A percentile compares a stretch with the other conserved stretches of the same genome.
phyloP scores from a whole-genome alignment of 2,329 filamentous ascomycete species.

The Talaromyces sp. region DNA sequence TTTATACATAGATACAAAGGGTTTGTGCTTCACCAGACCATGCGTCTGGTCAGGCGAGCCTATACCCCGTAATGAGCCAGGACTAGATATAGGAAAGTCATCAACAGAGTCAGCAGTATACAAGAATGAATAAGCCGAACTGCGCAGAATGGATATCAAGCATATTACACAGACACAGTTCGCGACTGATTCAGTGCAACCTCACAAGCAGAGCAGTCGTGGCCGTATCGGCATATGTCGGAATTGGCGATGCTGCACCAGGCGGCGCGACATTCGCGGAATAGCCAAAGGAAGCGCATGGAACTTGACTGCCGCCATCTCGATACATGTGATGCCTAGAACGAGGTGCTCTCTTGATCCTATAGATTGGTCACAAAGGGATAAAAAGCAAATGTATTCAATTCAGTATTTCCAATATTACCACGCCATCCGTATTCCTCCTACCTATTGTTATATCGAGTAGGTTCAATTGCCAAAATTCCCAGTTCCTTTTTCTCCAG shows the following conservation, averaged over 20 bases:
- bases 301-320: conserved; percentile 20
- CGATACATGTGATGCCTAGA: background rate
- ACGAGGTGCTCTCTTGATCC: background rate
- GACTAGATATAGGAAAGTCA: background rate
- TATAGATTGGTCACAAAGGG: background rate
- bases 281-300: conserved; percentile 11
- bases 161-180: conserved; percentile 23
- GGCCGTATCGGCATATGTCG: conserved; percentile 23
- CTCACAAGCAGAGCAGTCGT: conserved; percentile 20
- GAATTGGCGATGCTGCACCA: conserved; percentile 21
- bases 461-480: background rate
- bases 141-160: conserved; percentile 22
- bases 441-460: background rate
- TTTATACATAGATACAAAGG: background rate
- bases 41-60: conserved; percentile 2
- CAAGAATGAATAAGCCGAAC: background rate
- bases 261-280: conserved; percentile 15
- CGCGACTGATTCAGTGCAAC: conserved; percentile 21
- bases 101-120: background rate
- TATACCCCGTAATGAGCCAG: background rate
- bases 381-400: background rate
- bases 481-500: background rate
- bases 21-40: background rate
- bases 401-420: background rate
- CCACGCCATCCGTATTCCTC: background rate